Evolutionary conservation across 768 basidiomycete genomes (phyloP).

Genomic region (Obba rivulosa): DNA sequence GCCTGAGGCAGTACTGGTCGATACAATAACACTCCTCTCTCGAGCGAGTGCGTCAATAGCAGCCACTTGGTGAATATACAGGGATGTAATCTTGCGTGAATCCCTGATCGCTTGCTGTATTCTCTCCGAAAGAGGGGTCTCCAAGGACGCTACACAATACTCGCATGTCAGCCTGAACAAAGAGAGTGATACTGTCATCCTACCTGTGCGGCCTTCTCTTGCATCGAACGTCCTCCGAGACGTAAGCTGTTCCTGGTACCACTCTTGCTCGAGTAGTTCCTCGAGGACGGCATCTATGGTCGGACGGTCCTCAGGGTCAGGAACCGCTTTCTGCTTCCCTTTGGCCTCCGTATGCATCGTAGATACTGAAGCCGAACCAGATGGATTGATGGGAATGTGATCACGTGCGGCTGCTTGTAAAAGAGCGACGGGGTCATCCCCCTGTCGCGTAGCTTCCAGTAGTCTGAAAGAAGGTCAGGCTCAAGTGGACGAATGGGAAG

Average conservation of each 20-base stretch:
- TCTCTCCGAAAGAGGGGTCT: conserved; percentile 51
- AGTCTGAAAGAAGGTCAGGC: conserved; percentile 37
- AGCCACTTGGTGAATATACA: conserved; percentile 68
- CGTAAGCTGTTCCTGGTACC: conserved; percentile 70
- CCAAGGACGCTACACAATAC: conserved; percentile 35
- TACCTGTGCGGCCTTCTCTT: conserved; percentile 50
- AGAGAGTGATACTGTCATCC: not conserved
- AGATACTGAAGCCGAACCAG: not conserved
- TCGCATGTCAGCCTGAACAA: not conserved
- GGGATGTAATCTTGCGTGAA: conserved; percentile 52
- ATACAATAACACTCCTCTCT: conserved; percentile 75
- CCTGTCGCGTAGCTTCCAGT: conserved; percentile 42
- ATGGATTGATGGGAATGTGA: conserved; percentile 66
- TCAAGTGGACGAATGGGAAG: not conserved
- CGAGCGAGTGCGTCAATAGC: conserved; percentile 60
- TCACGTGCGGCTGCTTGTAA: conserved; percentile 63
- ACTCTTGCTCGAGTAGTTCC: conserved; percentile 51
- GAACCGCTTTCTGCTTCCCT: conserved; percentile 22
- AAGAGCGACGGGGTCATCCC: conserved; percentile 57
- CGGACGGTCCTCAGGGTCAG: conserved; percentile 46
- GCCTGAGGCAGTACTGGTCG: conserved; percentile 86
- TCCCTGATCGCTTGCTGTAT: conserved; percentile 51
- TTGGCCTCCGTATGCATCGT: conserved; percentile 8
- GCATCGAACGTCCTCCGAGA: conserved; percentile 49
- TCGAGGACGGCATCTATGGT: conserved; percentile 53